Conservation (phyloP, 106 monocot genomes). For the Cymbidium sinense region DNA sequence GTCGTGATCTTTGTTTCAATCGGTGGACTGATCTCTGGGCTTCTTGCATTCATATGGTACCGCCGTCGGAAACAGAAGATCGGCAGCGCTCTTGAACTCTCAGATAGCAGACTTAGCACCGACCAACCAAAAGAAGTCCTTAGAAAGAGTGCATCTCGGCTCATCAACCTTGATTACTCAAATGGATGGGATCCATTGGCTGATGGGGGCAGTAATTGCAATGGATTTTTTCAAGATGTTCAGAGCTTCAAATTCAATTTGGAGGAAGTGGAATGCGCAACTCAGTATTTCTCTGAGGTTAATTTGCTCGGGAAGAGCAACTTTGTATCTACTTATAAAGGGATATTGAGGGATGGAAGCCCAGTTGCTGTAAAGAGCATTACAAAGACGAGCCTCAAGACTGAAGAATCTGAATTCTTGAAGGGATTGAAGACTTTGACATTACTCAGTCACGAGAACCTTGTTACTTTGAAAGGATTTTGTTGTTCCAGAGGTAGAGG, state of each 20-base stretch:
- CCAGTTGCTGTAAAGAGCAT: constrained; percentile 62
- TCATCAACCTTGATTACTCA: constrained; percentile 71
- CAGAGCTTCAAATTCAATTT: constrained; percentile 62
- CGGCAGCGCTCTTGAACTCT: constrained; percentile 44
- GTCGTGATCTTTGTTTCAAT: constrained; percentile 13
- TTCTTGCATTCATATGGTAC: constrained; percentile 41
- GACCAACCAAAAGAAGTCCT: constrained; percentile 31
- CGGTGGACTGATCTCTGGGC: constrained; percentile 16
- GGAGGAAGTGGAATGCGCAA: constrained; percentile 79
- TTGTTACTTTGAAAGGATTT: constrained; percentile 60
- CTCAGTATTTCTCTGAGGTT: constrained; percentile 75
- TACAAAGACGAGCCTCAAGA: constrained; percentile 58
- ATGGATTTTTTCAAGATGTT: constrained; percentile 39
- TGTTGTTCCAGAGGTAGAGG: constrained; percentile 77
- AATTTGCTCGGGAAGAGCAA: constrained; percentile 64
- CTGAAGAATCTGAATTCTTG: constrained; percentile 70
- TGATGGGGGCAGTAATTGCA: constrained; percentile 34
- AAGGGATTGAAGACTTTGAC: constrained; percentile 61
- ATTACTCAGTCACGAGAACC: constrained; percentile 49
- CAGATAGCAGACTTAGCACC: constrained; percentile 55
- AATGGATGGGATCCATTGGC: constrained; percentile 74
- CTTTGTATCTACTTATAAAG: constrained; percentile 61
- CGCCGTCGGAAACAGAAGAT: constrained; percentile 34
- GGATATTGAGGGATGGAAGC: constrained; percentile 61
- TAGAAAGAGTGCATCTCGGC: constrained; percentile 41